Base-by-base conservation (phyloP, 352 stramenopile species). In the Phytophthora agathidicida region DNA sequence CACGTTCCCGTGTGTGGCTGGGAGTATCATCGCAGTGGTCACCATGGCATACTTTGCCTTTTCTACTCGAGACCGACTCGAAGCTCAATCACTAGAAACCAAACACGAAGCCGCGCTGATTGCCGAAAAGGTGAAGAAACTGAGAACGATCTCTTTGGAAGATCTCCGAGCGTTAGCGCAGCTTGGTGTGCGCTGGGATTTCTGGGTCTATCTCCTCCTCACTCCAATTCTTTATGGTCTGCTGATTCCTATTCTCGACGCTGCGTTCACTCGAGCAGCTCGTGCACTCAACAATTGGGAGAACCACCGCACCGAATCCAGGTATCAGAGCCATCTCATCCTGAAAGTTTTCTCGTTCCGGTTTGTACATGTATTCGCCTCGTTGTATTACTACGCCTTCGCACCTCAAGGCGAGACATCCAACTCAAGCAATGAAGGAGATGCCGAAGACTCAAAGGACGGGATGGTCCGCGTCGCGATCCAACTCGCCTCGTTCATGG, bases 301-400 rank as follows among this genome's bases (percentile, higher is more conserved):
- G 70, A 97, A 97, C 69, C 93, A 98, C 74, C 63, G 69, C 47
- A 98, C 90, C 17, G 80, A 94, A 63, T 88, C 76, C 22, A 70
- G 58, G 19, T 90, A 96, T 62, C 79, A 91, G 44, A 97, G 92
- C 62, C 80, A 93, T 23, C 78, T 99, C 49, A 99, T 99, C 60
- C 93, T 98, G 66, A 99, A 99, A 77, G 97, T 98, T 1, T 98
- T 99, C 66, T 90, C 96, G 5, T 99, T 99, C 69, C 89, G 94
- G 39, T 99, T 98, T 55, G 89, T 98, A 7, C 97, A 98, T 71
- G 96, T 98, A 41, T 98, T 98, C 67, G 91, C 94, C 22, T 97
- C 91, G 39, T 77, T 98, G 13, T 98, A 98, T 66, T 99, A 98
- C 76, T 98, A 98, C 73, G 91, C 92, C 2, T 98, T 98, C 42